Evolutionary conservation across 2,329 filamentous ascomycete genomes (phyloP).

Genomic region (Neophaeococcomyces mojaviensis): DNA sequence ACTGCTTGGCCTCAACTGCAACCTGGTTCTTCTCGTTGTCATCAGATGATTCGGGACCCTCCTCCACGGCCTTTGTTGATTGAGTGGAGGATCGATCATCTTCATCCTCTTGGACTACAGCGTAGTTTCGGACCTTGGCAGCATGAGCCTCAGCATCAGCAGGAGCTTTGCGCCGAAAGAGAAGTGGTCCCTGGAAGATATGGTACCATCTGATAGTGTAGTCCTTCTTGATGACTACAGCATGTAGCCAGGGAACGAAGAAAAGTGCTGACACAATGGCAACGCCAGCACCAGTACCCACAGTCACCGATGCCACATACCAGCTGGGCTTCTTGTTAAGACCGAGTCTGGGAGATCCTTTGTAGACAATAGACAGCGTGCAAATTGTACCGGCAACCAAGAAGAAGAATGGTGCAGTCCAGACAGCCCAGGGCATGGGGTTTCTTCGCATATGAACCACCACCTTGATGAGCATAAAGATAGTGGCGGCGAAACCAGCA

Average conservation of each 20-base stretch:
- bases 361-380: constrained; percentile 69
- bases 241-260: constrained; percentile 65
- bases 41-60: neutral
- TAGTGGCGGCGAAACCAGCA: constrained; percentile 56
- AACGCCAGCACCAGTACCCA: constrained; percentile 57
- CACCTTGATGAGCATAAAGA: constrained; percentile 67
- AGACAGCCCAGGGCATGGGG: constrained; percentile 65
- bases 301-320: constrained; percentile 60
- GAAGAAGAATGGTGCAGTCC: constrained; percentile 68
- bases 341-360: constrained; percentile 63
- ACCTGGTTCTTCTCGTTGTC: constrained; percentile 35
- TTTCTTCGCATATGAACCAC: constrained; percentile 65
- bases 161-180: constrained; percentile 53
- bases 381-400: constrained; percentile 66
- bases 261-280: constrained; percentile 56
- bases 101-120: constrained; percentile 61
- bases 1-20: constrained; percentile 28
- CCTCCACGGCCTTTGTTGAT: constrained; percentile 25
- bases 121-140: constrained; percentile 64
- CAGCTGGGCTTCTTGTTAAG: constrained; percentile 59
- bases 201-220: constrained; percentile 56
- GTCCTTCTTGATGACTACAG: constrained; percentile 62
- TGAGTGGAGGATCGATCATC: constrained; percentile 38
- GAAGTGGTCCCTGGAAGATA: constrained; percentile 55
- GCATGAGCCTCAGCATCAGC: constrained; percentile 39